Conservation (phyloP, 1,284 basidiomycete genomes). For the Irpex lacteus region DNA sequence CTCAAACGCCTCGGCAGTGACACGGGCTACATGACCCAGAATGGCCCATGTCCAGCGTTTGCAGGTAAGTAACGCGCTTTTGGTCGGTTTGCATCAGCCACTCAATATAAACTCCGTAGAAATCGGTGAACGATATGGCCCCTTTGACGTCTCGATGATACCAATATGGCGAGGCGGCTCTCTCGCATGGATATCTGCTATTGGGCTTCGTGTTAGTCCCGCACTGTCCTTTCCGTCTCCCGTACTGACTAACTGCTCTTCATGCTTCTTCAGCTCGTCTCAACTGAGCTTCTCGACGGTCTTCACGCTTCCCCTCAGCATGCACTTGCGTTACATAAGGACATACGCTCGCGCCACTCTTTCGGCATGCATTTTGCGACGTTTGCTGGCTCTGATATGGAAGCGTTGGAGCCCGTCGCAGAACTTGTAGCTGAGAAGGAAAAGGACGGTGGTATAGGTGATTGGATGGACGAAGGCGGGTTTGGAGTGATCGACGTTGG, state of each 20-base stretch:
- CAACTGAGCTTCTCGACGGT: constrained; percentile 18
- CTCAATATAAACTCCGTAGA: constrained; percentile 17
- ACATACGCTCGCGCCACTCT: constrained; percentile 32
- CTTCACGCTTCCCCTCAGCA: constrained; percentile 26
- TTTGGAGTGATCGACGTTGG: constrained; percentile 30
- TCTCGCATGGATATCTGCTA: constrained; percentile 26
- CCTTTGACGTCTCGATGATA: constrained; percentile 33
- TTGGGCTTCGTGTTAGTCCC: constrained; percentile 27
- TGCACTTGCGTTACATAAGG: constrained; percentile 23
- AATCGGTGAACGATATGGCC: constrained; percentile 31
- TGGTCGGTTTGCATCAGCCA: neutral
- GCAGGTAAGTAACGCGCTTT: constrained; percentile 19
- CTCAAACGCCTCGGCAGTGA: constrained; percentile 20
- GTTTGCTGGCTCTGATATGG: constrained; percentile 34
- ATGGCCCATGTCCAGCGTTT: constrained; percentile 30
- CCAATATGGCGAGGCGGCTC: constrained; percentile 35
- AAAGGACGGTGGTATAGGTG: constrained; percentile 16
- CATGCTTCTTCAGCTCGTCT: constrained; percentile 13
- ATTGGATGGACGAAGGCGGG: constrained; percentile 26
- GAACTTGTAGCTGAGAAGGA: constrained; percentile 26
- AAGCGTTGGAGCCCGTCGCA: constrained; percentile 34
- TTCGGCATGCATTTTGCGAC: constrained; percentile 38
- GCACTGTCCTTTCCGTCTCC: neutral
- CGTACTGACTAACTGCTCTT: neutral
- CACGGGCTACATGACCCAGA: constrained; percentile 29